Evolutionary conservation across 768 basidiomycete genomes (phyloP).

Genomic region (Leccinum arenicola): DNA sequence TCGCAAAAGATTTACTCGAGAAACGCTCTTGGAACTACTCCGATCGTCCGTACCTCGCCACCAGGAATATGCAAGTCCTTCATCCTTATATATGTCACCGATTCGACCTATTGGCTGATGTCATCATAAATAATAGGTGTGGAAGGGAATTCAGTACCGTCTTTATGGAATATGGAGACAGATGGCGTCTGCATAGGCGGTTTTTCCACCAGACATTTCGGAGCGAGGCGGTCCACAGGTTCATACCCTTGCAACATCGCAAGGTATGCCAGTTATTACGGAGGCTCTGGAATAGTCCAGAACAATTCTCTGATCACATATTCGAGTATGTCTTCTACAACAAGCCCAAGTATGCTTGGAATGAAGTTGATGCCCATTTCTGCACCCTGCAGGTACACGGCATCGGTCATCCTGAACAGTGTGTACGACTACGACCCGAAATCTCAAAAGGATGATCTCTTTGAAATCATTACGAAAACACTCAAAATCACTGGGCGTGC

Average conservation of each 20-base stretch:
- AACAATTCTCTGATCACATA: conserved; percentile 33
- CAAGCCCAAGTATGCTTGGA: neutral
- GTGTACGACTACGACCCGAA: conserved; percentile 20
- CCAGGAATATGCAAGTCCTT: conserved; percentile 9
- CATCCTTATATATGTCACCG: neutral
- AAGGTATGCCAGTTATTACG: conserved; percentile 32
- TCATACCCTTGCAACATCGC: conserved; percentile 30
- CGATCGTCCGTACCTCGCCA: conserved; percentile 40
- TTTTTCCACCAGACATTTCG: conserved; percentile 29
- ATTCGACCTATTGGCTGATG: neutral
- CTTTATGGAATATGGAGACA: conserved; percentile 31
- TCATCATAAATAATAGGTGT: conserved; percentile 7
- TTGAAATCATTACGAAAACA: conserved; percentile 6
- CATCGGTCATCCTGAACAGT: conserved; percentile 19
- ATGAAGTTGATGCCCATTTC: neutral
- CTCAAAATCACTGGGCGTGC: conserved; percentile 6
- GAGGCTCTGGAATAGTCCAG: conserved; percentile 32
- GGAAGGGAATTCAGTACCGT: conserved; percentile 23
- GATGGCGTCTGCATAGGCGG: conserved; percentile 33
- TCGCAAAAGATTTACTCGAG: conserved; percentile 46
- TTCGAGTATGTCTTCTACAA: conserved; percentile 25
- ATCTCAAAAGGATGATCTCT: conserved; percentile 14
- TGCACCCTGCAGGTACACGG: conserved; percentile 14
- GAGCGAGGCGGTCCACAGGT: conserved; percentile 22
- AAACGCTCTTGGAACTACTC: conserved; percentile 47